These are phyloP conservation scores for Quercus agrifolia DNA, from an alignment of 306 rosid genomes.

Conservation along the genomic window DNA sequence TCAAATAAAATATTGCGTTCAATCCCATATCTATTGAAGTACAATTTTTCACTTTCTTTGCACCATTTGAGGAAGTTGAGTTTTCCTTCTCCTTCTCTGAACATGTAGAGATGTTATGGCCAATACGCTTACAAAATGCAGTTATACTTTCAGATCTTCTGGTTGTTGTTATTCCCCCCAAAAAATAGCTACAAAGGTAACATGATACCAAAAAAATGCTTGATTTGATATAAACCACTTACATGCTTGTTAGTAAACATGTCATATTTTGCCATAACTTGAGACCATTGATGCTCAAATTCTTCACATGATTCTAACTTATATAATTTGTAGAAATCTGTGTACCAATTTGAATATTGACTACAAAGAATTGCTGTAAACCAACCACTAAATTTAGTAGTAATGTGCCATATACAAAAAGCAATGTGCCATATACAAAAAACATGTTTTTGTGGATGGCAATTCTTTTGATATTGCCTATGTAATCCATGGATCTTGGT, in stretches of 20 bases:
- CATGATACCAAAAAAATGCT: neutral
- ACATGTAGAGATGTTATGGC: neutral
- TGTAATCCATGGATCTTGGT: neutral
- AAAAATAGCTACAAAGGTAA: conserved; percentile 7
- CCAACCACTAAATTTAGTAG: neutral
- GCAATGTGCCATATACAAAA: neutral
- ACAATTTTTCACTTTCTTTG: neutral
- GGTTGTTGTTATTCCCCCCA: neutral
- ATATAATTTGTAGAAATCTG: no score
- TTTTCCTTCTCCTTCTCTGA: neutral
- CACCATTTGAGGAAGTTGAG: neutral
- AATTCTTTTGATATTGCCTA: neutral
- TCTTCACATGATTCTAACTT: neutral
- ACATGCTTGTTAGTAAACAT: conserved; percentile 1
- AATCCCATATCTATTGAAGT: neutral
- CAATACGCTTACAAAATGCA: neutral
- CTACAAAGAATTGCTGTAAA: neutral
- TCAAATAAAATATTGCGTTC: neutral
- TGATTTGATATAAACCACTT: neutral
- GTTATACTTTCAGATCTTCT: conserved; percentile 8
- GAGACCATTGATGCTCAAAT: neutral
- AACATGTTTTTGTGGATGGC: neutral
- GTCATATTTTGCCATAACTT: neutral
- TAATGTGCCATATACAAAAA: neutral
- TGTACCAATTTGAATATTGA: no score